Percentiles rank a stretch among this genome's conserved stretches.
Evolutionary conservation across 345 rosid genomes (phyloP).

Genomic region (Sisymbrium irio): DNA sequence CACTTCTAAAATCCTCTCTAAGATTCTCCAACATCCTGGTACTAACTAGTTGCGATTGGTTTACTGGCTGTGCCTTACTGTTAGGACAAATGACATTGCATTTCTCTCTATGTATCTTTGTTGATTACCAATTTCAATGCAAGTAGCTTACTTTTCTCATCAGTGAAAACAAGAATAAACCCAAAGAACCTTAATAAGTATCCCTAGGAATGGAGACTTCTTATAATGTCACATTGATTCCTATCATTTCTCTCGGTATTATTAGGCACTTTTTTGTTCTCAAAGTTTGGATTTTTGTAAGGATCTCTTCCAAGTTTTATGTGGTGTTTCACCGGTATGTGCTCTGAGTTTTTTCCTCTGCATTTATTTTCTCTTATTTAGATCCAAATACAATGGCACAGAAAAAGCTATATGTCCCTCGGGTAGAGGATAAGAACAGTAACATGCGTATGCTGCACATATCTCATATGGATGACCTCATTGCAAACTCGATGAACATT

Average conservation of each 20-base stretch:
- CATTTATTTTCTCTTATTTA: slow-evolving; percentile 7
- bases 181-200: background rate
- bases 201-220: background rate
- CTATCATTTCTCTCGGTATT: background rate
- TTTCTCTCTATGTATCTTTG: background rate
- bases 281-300: background rate
- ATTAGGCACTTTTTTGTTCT: too few relatives aligned
- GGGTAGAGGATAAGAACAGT: slow-evolving; percentile 90
- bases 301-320: background rate
- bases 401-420: slow-evolving; percentile 84
- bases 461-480: slow-evolving; percentile 64
- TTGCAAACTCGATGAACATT: slow-evolving; percentile 90
- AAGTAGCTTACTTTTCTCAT: background rate
- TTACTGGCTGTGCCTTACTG: background rate
- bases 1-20: slow-evolving; percentile 55
- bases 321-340: background rate
- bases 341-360: background rate
- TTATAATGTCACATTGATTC: background rate
- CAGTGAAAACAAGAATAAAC: background rate
- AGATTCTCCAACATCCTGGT: slow-evolving; percentile 47
- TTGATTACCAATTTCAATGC: background rate
- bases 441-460: slow-evolving; percentile 86
- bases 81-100: background rate
- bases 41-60: too few relatives aligned
- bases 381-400: slow-evolving; percentile 36